Evolutionary conservation across 2,329 filamentous ascomycete species (phyloP).

Genomic region (Fusarium irregulare): DNA sequence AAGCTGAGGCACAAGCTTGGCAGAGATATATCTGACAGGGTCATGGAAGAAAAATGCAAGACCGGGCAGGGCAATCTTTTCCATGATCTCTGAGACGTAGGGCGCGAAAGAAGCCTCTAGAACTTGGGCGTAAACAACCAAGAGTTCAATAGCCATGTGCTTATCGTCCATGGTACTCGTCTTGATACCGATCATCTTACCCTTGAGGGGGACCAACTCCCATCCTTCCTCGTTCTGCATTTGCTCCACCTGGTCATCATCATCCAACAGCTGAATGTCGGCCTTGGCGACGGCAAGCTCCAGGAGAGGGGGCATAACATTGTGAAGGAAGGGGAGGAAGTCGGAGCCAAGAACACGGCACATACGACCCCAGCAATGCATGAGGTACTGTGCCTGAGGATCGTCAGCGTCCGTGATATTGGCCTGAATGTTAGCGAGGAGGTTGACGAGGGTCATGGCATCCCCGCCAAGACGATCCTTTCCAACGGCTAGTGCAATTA

Average conservation of each 20-base stretch:
- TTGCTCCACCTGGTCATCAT: constrained; percentile 92
- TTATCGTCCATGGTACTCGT: constrained; percentile 98
- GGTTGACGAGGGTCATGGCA: constrained; percentile 85
- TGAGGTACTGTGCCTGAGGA: constrained; percentile 94
- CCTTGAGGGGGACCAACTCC: constrained; percentile 96
- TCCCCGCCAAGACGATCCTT: constrained; percentile 91
- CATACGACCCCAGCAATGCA: constrained; percentile 99
- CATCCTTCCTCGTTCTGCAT: constrained; percentile 96
- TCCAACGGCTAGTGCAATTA: constrained; percentile 94
- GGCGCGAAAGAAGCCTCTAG: constrained; percentile 93
- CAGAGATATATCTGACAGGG: constrained; percentile 92
- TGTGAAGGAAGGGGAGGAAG: constrained; percentile 91
- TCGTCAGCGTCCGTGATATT: constrained; percentile 92
- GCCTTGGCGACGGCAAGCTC: constrained; percentile 94
- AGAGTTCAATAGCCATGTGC: constrained; percentile 98
- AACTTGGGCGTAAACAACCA: constrained; percentile 96
- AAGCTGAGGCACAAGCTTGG: constrained; percentile 92
- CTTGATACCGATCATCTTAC: constrained; percentile 98
- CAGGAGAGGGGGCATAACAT: constrained; percentile 93
- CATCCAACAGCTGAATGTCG: constrained; percentile 94
- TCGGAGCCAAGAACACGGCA: constrained; percentile 91
- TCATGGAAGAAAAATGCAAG: constrained; percentile 99
- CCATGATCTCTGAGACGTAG: constrained; percentile 93
- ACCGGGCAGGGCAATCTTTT: constrained; percentile 93
- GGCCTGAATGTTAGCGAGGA: constrained; percentile 87